Evolutionary conservation across 805 yeast genomes (phyloP).

Genomic region (Candida awuae): DNA sequence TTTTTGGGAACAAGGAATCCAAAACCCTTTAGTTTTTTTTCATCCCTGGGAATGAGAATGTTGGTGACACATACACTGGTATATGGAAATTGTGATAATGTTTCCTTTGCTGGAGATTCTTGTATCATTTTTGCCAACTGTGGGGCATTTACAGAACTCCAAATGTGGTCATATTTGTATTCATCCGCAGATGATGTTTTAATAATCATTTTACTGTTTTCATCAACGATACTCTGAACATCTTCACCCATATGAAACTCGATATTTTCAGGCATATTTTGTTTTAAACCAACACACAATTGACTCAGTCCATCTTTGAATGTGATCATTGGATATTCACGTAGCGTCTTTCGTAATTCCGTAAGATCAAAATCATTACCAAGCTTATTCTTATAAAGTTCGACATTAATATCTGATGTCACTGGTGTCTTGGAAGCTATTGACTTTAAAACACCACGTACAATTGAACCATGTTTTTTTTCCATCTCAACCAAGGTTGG

Average conservation of each 20-base stretch:
- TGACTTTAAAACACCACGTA: slow-evolving; percentile 30
- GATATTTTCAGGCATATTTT: slow-evolving; percentile 37
- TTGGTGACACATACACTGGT: slow-evolving; percentile 59
- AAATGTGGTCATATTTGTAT: slow-evolving; percentile 36
- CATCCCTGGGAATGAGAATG: slow-evolving; percentile 44
- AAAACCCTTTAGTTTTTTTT: slow-evolving; percentile 53
- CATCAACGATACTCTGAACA: slow-evolving; percentile 16
- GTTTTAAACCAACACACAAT: slow-evolving; percentile 38
- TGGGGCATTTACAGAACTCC: slow-evolving; percentile 49
- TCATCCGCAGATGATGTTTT: slow-evolving; percentile 15
- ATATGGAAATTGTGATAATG: slow-evolving; percentile 28
- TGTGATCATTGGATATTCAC: slow-evolving; percentile 54
- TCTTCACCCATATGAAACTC: slow-evolving; percentile 27
- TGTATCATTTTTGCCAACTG: slow-evolving; percentile 30
- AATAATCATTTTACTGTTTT: slow-evolving; percentile 14
- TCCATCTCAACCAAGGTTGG: slow-evolving; percentile 53
- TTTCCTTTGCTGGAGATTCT: slow-evolving; percentile 9
- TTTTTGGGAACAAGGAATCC: slow-evolving; percentile 77
- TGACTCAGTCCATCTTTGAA: slow-evolving; percentile 47
- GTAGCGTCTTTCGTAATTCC: slow-evolving; percentile 32
- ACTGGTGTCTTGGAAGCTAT: neutral
- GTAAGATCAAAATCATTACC: slow-evolving; percentile 29
- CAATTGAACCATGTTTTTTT: slow-evolving; percentile 47
- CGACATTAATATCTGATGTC: slow-evolving; percentile 12
- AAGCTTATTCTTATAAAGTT: slow-evolving; percentile 3